These are phyloP conservation scores for Lactarius hengduanensis DNA, from an alignment of 768 basidiomycete genomes.

Conservation along the genomic window DNA sequence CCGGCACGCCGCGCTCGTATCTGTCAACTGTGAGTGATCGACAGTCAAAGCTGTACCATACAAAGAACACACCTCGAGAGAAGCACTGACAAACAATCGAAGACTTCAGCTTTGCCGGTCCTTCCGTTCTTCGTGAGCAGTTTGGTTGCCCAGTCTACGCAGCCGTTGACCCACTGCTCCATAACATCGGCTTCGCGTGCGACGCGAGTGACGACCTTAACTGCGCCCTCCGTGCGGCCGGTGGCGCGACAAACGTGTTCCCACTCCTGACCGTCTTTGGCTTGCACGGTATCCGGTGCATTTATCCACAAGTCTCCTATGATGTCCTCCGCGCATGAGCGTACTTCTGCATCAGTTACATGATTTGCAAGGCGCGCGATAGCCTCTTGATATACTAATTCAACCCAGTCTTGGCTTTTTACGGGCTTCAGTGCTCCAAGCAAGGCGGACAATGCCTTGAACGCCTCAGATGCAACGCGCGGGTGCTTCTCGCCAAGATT, in stretches of 20 bases:
- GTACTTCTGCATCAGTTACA: conserved; percentile 91
- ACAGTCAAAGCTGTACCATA: conserved; percentile 37
- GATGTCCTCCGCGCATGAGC: conserved; percentile 75
- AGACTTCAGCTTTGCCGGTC: conserved; percentile 74
- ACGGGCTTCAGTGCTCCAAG: conserved; percentile 73
- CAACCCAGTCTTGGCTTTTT: conserved; percentile 62
- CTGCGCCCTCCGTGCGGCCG: conserved; percentile 70
- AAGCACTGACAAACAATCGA: conserved; percentile 71
- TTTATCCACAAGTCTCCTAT: conserved; percentile 87
- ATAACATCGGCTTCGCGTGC: conserved; percentile 68
- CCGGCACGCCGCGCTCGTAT: conserved; percentile 50
- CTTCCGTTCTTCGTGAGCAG: conserved; percentile 79
- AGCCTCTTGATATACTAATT: conserved; percentile 73
- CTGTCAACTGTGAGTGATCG: conserved; percentile 37
- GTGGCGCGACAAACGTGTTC: conserved; percentile 69
- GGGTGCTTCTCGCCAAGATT: conserved; percentile 82
- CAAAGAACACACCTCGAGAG: conserved; percentile 53
- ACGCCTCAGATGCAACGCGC: conserved; percentile 82
- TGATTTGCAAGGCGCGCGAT: conserved; percentile 65
- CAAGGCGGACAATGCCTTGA: conserved; percentile 83
- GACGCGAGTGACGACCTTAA: conserved; percentile 82
- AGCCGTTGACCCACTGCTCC: conserved; percentile 79
- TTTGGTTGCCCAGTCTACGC: conserved; percentile 72
- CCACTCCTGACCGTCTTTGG: conserved; percentile 74
- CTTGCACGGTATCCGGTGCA: conserved; percentile 68